Evolutionary conservation across 257 asterid genomes (phyloP).

Genomic region (Solanum piurae): DNA sequence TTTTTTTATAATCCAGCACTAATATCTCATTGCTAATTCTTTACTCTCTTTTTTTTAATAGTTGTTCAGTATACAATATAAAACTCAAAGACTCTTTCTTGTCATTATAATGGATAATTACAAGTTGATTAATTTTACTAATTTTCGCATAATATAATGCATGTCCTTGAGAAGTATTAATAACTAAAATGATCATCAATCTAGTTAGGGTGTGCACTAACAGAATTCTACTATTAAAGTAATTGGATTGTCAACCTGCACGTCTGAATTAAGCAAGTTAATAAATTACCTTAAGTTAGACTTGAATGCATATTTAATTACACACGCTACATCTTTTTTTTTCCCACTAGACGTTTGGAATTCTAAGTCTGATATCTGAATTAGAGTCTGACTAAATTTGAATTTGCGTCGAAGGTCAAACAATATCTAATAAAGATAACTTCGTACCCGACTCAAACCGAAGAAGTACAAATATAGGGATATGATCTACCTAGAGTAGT

Average conservation of each 20-base stretch:
- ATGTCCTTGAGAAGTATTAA: neutral
- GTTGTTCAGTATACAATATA: neutral
- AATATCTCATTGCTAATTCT: neutral
- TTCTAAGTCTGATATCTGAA: too few species aligned
- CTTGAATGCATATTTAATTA: neutral
- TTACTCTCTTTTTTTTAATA: neutral
- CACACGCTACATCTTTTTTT: neutral
- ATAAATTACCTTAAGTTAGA: neutral
- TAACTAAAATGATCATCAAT: neutral
- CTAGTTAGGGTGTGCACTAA: neutral
- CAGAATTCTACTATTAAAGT: neutral
- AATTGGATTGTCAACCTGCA: neutral
- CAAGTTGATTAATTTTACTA: neutral
- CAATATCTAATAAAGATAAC: too few species aligned
- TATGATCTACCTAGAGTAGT: too few species aligned
- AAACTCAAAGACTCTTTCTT: neutral
- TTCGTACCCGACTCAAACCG: too few species aligned
- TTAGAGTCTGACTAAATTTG: too few species aligned
- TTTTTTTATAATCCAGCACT: neutral
- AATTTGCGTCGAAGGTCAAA: neutral
- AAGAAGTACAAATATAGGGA: too few species aligned
- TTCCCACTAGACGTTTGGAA: accelerated
- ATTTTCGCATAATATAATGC: neutral
- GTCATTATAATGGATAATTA: neutral
- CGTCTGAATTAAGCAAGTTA: neutral